Conservation (phyloP, 495 filamentous ascomycete species). For the Amniculicola lignicola region DNA sequence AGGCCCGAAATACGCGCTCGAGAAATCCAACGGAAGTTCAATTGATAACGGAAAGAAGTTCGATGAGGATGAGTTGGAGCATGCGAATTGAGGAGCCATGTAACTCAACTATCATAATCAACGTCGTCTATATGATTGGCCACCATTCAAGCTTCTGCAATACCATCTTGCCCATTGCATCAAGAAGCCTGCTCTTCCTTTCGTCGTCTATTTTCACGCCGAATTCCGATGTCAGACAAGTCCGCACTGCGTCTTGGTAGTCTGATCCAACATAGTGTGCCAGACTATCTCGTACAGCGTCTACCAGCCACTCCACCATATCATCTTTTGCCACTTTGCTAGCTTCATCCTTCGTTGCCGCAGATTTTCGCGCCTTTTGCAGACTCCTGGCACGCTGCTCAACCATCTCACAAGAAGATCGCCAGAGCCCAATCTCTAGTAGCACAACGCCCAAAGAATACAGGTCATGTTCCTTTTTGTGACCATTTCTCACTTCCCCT, state of each 20-base stretch:
- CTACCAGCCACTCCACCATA: not conserved
- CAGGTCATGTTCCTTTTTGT: not conserved
- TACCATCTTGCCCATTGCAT: not conserved
- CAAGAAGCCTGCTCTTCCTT: not conserved
- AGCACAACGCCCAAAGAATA: constrained; percentile 12
- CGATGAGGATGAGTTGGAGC: not conserved
- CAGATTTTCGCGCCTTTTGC: too few relatives aligned
- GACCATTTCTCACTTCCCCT: not conserved
- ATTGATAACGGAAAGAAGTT: not conserved
- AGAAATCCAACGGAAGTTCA: not conserved
- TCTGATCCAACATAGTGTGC: not conserved
- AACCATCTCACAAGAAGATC: not conserved
- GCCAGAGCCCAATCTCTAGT: constrained; percentile 5
- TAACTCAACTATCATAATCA: not conserved
- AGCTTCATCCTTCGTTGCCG: too few relatives aligned
- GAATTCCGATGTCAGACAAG: not conserved
- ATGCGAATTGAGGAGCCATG: not conserved
- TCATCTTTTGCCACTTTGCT: not conserved
- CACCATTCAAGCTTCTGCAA: not conserved
- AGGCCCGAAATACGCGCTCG: not conserved
- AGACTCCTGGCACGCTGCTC: too few relatives aligned
- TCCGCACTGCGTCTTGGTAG: not conserved
- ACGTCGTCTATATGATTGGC: not conserved
- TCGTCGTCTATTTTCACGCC: not conserved
- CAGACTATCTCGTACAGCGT: not conserved